These are phyloP conservation scores for Sphagnum tenellum DNA, from an alignment of 225 moss, liverwort and hornwort species.

Conservation along the genomic window DNA sequence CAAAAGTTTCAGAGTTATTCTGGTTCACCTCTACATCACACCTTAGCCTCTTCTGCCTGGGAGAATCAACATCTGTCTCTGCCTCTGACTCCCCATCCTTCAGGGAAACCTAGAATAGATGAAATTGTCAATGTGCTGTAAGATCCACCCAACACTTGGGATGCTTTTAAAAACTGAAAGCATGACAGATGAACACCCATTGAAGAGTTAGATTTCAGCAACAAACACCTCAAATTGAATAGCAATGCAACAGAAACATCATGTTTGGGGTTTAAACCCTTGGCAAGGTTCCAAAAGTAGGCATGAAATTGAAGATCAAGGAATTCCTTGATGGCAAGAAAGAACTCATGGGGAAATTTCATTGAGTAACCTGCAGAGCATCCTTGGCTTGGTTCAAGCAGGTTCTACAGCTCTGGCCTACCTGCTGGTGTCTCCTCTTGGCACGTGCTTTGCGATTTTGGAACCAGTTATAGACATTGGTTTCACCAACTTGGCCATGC, in stretches of 20 bases:
- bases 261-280: too few species aligned
- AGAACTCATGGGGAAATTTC: not conserved
- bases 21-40: slow-evolving; percentile 33
- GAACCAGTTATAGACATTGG: slow-evolving; percentile 97
- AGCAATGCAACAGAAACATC: too few species aligned
- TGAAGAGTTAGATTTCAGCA: not conserved
- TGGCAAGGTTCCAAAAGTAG: too few species aligned
- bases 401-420: slow-evolving; percentile 1
- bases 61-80: slow-evolving; percentile 43
- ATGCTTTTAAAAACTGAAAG: not conserved
- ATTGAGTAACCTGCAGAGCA: slow-evolving; percentile 1
- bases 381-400: not conserved
- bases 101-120: slow-evolving; percentile 5
- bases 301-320: too few species aligned
- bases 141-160: not conserved
- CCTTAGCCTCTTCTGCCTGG: slow-evolving; percentile 30
- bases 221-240: too few species aligned
- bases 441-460: slow-evolving; percentile 93
- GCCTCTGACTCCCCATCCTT: slow-evolving; percentile 45
- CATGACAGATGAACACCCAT: not conserved
- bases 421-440: slow-evolving; percentile 57
- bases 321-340: not conserved
- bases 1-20: slow-evolving; percentile 14
- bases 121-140: not conserved
- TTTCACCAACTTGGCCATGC: slow-evolving; percentile 71